Percentiles rank a stretch among this genome's conserved stretches.
phyloP scores from a whole-genome alignment of 2,329 filamentous ascomycete genomes.

The Aspergillus melleus region DNA sequence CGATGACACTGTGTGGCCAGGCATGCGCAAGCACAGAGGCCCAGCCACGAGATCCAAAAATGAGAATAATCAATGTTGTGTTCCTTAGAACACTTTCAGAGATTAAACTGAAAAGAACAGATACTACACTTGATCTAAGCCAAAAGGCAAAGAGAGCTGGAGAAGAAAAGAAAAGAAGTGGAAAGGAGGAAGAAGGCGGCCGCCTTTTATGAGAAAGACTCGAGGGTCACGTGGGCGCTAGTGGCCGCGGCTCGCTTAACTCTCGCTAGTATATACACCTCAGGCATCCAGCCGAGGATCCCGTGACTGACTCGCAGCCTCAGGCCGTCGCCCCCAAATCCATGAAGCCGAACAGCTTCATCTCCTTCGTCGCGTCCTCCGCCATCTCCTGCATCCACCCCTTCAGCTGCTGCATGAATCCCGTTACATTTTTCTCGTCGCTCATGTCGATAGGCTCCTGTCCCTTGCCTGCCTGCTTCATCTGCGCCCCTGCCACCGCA shows the following conservation, averaged over 20 bases:
- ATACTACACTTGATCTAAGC: conserved; percentile 94
- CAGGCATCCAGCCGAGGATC: background rate
- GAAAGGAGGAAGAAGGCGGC: background rate
- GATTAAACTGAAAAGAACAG: conserved; percentile 98
- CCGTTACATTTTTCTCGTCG: too few species aligned
- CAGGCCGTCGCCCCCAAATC: too few species aligned
- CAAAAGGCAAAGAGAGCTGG: conserved; percentile 55
- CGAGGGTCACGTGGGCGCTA: background rate
- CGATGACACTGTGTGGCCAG: conserved; percentile 67
- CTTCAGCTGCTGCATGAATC: too few species aligned
- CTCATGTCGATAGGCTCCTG: conserved; percentile 56
- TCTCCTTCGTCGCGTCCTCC: too few species aligned
- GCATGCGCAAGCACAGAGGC: conserved; percentile 74
- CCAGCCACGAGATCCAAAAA: conserved; percentile 62
- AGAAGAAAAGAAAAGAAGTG: conserved; percentile 41
- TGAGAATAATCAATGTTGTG: conserved; percentile 77
- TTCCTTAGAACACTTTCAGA: conserved; percentile 77
- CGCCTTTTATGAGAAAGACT: background rate
- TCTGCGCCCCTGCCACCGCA: conserved; percentile 52
- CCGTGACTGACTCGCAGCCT: too few species aligned
- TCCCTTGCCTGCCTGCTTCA: conserved; percentile 54
- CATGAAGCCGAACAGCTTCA: too few species aligned
- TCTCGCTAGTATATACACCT: background rate
- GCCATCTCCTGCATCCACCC: too few species aligned
- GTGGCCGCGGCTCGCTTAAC: background rate